Percentiles rank a stretch among this genome's conserved stretches.
Evolutionary conservation across 2,329 filamentous ascomycete genomes (phyloP).

Genomic region (Emergomyces orientalis): DNA sequence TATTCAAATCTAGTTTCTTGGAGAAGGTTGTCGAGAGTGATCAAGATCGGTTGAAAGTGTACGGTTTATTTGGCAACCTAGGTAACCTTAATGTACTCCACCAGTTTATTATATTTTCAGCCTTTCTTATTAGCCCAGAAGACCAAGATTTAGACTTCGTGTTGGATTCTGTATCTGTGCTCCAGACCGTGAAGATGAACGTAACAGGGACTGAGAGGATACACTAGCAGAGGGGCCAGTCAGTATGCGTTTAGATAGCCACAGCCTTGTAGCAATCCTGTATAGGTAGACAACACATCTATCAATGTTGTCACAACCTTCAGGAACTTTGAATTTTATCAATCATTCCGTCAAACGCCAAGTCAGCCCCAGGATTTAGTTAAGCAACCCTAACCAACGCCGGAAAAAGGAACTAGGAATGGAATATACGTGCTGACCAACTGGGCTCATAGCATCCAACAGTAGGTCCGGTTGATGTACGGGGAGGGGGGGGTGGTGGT

Average conservation of each 20-base stretch:
- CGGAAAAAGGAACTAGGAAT: neutral
- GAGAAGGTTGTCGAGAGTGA: neutral
- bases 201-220: too few species aligned
- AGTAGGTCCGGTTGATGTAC: too few species aligned
- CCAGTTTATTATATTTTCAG: neutral
- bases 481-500: too few species aligned
- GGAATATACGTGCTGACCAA: neutral
- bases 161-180: neutral
- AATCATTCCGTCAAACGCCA: too few species aligned
- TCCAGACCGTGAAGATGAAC: neutral
- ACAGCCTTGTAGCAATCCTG: neutral
- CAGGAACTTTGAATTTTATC: too few species aligned
- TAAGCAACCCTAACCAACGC: neutral
- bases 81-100: neutral
- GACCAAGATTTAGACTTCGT: neutral
- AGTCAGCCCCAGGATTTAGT: neutral
- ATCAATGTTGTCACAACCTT: neutral
- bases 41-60: neutral
- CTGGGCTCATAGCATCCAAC: too few species aligned
- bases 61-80: neutral
- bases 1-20: neutral
- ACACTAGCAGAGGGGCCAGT: neutral
- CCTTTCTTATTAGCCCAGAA: neutral
- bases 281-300: neutral
- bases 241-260: neutral